Percentiles rank a stretch among this genome's conserved stretches.
These are phyloP conservation scores for Globisporangium iwayamae DNA, from an alignment of 352 stramenopile species.

Conservation along the genomic window DNA sequence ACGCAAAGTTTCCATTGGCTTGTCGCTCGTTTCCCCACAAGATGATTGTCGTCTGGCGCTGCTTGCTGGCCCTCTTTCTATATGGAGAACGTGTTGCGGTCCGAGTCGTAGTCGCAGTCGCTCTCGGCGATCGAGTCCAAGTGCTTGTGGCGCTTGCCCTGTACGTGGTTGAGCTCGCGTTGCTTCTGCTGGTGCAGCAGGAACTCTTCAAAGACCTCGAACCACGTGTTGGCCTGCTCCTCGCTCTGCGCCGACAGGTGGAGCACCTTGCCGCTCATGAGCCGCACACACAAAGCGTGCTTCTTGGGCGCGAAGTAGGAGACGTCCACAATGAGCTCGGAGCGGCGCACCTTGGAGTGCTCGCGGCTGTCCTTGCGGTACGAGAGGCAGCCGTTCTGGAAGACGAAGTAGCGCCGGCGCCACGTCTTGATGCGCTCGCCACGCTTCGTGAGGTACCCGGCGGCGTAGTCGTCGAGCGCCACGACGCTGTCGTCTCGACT, in stretches of 20 bases:
- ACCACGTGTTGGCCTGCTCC: conserved; percentile 56
- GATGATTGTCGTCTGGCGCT: background rate
- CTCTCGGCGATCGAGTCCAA: conserved; percentile 39
- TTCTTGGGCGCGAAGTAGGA: conserved; percentile 46
- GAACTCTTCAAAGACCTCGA: conserved; percentile 57
- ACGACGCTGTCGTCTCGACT: conserved; percentile 32
- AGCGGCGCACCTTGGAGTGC: conserved; percentile 39
- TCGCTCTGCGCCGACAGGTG: conserved; percentile 47
- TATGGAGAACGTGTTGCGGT: conserved; percentile 20
- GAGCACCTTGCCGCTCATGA: conserved; percentile 43
- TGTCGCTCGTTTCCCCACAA: background rate
- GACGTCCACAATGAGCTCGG: conserved; percentile 47
- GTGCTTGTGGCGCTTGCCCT: conserved; percentile 36
- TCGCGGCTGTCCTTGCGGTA: conserved; percentile 65
- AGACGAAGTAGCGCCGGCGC: conserved; percentile 78
- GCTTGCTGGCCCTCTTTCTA: background rate
- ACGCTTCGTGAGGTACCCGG: conserved; percentile 67
- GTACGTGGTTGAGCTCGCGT: conserved; percentile 36
- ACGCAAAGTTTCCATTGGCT: conserved; percentile 4
- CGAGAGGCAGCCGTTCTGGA: conserved; percentile 54
- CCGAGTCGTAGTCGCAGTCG: conserved; percentile 24
- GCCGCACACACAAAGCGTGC: conserved; percentile 47
- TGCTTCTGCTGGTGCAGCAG: conserved; percentile 31
- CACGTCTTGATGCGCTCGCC: conserved; percentile 71
- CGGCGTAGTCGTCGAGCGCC: conserved; percentile 57